These are phyloP conservation scores for Colletotrichum sp. DNA, from an alignment of 2,329 filamentous ascomycete genomes.

Conservation along the genomic window DNA sequence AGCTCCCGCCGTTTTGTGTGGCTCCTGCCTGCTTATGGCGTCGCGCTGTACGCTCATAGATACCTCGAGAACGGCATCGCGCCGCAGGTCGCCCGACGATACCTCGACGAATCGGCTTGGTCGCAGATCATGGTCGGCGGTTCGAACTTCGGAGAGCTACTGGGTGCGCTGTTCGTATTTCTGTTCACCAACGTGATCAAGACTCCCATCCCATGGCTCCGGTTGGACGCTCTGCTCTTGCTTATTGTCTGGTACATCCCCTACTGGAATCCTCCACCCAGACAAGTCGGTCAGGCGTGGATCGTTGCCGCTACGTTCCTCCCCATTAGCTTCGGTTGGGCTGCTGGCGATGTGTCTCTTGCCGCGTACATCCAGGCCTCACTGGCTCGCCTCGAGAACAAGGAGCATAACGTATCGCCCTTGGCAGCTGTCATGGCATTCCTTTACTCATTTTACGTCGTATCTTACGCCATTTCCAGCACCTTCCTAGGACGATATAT, in stretches of 20 bases:
- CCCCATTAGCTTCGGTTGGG: constrained; percentile 55
- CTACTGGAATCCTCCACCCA: constrained; percentile 45
- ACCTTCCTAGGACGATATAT: constrained; percentile 51
- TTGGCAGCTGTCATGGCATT: constrained; percentile 58
- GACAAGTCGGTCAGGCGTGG: constrained; percentile 46
- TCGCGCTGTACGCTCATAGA: constrained; percentile 54
- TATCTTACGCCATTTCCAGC: constrained; percentile 48
- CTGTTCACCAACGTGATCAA: constrained; percentile 52
- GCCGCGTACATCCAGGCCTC: constrained; percentile 56
- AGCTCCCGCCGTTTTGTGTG: constrained; percentile 52
- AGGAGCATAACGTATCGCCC: constrained; percentile 50
- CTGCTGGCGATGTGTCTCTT: constrained; percentile 55
- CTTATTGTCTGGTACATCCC: constrained; percentile 54
- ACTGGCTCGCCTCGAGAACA: constrained; percentile 47
- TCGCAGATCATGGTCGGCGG: constrained; percentile 56
- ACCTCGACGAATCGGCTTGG: constrained; percentile 53
- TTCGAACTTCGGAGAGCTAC: constrained; percentile 54
- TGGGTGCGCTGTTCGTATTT: constrained; percentile 53
- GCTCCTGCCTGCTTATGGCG: constrained; percentile 53
- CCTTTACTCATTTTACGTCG: constrained; percentile 54
- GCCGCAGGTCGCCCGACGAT: constrained; percentile 49
- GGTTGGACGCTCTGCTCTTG: constrained; percentile 49
- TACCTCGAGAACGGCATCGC: constrained; percentile 56
- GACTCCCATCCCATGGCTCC: constrained; percentile 56
- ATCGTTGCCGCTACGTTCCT: constrained; percentile 36